Percentiles rank a stretch among this genome's conserved stretches.
Evolutionary conservation across 495 filamentous ascomycete genomes (phyloP).

Genomic region (Elasticomyces elasticus): DNA sequence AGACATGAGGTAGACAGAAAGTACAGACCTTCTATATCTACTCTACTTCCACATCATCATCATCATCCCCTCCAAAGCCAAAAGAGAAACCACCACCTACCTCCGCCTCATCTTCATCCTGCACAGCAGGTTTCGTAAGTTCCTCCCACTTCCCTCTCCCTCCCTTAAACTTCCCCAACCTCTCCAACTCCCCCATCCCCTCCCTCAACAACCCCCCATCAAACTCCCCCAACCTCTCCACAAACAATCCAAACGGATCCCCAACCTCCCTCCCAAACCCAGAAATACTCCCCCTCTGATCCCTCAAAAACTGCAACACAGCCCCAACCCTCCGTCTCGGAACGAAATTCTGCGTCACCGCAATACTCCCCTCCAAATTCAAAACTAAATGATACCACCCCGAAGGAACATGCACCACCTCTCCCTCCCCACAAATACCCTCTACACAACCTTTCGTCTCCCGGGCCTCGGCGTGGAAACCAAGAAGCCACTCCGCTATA

Average conservation of each 20-base stretch:
- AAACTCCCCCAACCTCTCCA: conserved; percentile 52
- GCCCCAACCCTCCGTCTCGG: conserved; percentile 62
- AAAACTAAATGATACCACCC: conserved; percentile 98
- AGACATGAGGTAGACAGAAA: conserved; percentile 39
- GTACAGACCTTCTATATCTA: not conserved
- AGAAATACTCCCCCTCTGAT: conserved; percentile 75
- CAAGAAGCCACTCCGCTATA: conserved; percentile 90
- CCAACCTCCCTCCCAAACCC: conserved; percentile 68
- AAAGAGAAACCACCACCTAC: conserved; percentile 65
- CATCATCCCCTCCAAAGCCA: conserved; percentile 50
- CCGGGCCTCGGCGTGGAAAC: conserved; percentile 83
- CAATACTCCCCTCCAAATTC: conserved; percentile 72
- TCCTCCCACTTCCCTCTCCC: conserved; percentile 79
- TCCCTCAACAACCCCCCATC: conserved; percentile 58
- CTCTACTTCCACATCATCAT: conserved; percentile 30
- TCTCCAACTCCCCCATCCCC: conserved; percentile 53
- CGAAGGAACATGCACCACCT: conserved; percentile 84
- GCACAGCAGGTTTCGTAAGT: conserved; percentile 40
- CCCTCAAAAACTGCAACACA: conserved; percentile 70
- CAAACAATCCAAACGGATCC: conserved; percentile 68
- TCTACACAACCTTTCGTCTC: conserved; percentile 69
- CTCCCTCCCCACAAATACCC: conserved; percentile 76
- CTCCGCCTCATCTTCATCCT: conserved; percentile 33
- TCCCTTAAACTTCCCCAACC: conserved; percentile 42
- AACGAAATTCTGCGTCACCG: conserved; percentile 94